Evolutionary conservation across 2,329 filamentous ascomycete species (phyloP), one percentile per base, ranked within the genome.

Genomic region (Hymenoscyphus salicellus): DNA sequence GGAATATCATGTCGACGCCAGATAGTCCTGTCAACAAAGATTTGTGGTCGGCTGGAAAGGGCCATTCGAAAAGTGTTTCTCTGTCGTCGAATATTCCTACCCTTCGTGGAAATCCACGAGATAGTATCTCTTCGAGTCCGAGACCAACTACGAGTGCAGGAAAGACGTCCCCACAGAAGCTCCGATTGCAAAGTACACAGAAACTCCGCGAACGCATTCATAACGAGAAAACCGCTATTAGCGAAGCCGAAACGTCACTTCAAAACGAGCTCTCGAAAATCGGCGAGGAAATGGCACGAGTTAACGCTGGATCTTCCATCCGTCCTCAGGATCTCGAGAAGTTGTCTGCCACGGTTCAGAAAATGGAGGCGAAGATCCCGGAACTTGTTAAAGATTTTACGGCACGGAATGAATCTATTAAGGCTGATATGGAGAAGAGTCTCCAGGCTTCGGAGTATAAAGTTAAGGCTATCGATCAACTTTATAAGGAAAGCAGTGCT

Each of bases 141-240:
- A 67, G 68, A 60, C 67, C 69, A 60, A 60, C 65, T 26, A 67
- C 69, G 30, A 70, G 63, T 56, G 65, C 66, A n/a, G 57, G 63
- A 10, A 73, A 67, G 65, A 23, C 69, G 3, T 70, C 72, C 2
- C 74, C 74, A 5, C 73, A 73, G 60, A 75, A 87, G 69, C 80
- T 92, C 38, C 87, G 89, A 11, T 82, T 91, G 11, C 88, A 91
- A 67, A 89, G 86, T 16, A 83, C 88, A 0, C 89, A 90, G 71
- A 93, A 90, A 75, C 80, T 94, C 23, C 90, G 93, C 20, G 93
- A 97, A 78, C 89, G 94, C 38, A 82, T 97, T 0, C 89, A 94
- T 72, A 88, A 86, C 58, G 93, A 97, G 75, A 92, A 93, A 77
- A 87, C 85, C 63, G 85, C 88, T 0, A 86, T 93, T 17, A 86